These are phyloP conservation scores for Globisporangium echinulatum DNA, from an alignment of 352 stramenopile species.

Conservation along the genomic window DNA sequence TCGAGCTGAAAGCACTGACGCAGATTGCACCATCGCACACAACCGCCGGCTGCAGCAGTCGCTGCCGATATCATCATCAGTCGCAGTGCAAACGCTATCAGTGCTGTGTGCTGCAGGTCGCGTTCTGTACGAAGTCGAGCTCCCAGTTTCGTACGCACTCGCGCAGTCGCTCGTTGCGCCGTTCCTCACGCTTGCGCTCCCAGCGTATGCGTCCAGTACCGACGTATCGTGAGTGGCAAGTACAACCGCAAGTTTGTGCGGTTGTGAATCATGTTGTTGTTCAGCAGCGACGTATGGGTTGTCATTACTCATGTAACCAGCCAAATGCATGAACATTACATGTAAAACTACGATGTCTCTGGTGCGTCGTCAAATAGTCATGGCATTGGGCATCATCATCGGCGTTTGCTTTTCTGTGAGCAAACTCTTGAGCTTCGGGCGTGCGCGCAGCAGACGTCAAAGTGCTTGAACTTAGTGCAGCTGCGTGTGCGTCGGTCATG, in stretches of 20 bases:
- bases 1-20: too few relatives aligned
- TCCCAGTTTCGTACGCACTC: background rate
- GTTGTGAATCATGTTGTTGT: too few relatives aligned
- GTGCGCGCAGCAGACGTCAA: background rate
- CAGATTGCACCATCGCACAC: background rate
- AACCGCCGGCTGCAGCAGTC: background rate
- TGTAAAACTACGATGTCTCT: background rate
- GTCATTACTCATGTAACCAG: too few relatives aligned
- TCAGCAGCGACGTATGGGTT: too few relatives aligned
- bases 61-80: background rate
- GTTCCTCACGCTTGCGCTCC: background rate
- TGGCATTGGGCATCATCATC: constrained; percentile 58
- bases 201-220: background rate
- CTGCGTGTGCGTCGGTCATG: background rate
- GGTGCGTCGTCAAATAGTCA: constrained; percentile 28
- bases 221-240: background rate
- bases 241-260: background rate
- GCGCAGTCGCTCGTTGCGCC: constrained; percentile 2
- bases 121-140: constrained; percentile 1
- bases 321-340: background rate
- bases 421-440: constrained; percentile 29
- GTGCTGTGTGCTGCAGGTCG: background rate
- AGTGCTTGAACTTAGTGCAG: background rate
- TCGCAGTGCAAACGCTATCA: background rate
- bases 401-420: constrained; percentile 50